Conservation (phyloP, 2,329 filamentous ascomycete species). For the Rhytidhysteron rufulum region DNA sequence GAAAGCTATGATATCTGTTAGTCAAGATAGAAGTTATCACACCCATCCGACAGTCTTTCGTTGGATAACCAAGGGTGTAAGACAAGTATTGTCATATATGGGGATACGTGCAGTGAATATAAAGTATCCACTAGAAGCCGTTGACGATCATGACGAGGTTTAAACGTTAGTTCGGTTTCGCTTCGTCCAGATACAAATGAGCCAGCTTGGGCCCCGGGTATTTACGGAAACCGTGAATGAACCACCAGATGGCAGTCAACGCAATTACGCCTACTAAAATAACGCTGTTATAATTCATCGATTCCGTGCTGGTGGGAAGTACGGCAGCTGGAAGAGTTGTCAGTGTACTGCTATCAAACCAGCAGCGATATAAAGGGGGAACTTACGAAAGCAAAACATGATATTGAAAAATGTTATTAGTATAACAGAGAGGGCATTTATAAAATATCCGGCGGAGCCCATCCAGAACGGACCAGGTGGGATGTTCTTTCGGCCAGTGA, state of each 20-base stretch:
- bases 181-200: neutral
- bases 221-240: neutral
- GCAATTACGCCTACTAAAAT: neutral
- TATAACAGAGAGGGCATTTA: conserved; percentile 26
- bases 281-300: neutral
- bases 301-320: neutral
- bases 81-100: no score
- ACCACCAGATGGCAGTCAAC: neutral
- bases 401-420: conserved; percentile 14
- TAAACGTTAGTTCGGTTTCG: no score
- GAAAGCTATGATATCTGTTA: no score
- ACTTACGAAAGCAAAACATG: neutral
- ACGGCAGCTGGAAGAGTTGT: neutral
- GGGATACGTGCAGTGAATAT: no score
- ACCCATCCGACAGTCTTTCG: no score
- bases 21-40: no score
- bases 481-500: conserved; percentile 26
- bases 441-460: conserved; percentile 21
- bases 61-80: no score
- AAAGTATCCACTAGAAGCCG: no score
- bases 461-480: conserved; percentile 33
- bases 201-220: neutral
- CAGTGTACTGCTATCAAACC: no score
- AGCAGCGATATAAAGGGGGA: no score
- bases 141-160: no score